A percentile compares a stretch with the other conserved stretches of the same genome.
These are phyloP conservation scores for Ustilago curta DNA, from an alignment of 1,284 basidiomycete species.

Conservation along the genomic window DNA sequence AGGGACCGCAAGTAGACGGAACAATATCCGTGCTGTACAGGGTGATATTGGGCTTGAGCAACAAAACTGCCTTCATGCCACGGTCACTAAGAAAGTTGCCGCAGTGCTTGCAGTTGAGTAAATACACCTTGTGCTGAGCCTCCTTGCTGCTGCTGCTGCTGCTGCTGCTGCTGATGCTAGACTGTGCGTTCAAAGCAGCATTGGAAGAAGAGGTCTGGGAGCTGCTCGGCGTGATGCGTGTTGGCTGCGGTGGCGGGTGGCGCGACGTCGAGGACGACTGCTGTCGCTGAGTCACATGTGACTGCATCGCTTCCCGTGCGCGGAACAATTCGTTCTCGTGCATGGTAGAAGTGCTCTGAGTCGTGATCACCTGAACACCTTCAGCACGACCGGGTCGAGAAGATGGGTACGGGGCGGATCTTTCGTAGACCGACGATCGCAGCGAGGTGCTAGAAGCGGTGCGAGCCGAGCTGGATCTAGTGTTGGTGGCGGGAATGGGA, in stretches of 20 bases:
- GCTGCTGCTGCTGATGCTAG: conserved; percentile 2
- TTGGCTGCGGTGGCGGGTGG: conserved; percentile 7
- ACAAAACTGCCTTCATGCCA: conserved; percentile 86
- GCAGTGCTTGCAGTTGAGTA: conserved; percentile 81
- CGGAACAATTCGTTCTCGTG: conserved; percentile 35
- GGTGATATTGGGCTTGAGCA: conserved; percentile 83
- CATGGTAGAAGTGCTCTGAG: conserved; percentile 16
- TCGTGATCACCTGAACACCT: conserved; percentile 15
- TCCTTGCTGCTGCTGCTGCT: conserved; percentile 24
- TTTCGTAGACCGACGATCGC: conserved; percentile 20
- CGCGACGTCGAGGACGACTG: conserved; percentile 16
- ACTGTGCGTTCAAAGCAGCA: conserved; percentile 14
- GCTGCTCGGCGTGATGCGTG: conserved; percentile 15
- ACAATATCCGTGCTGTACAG: conserved; percentile 85
- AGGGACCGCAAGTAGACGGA: conserved; percentile 77
- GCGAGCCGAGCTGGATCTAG: conserved; percentile 15
- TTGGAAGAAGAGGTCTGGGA: conserved; percentile 11
- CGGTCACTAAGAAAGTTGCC: conserved; percentile 81
- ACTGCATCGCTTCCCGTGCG: conserved; percentile 33
- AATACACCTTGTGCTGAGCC: conserved; percentile 77
- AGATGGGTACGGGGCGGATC: conserved; percentile 28
- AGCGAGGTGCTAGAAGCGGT: conserved; percentile 13
- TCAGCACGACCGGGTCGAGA: conserved; percentile 21
- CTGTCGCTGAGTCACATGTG: conserved; percentile 20
- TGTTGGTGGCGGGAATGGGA: conserved; percentile 20